Base-by-base conservation (phyloP, 306 rosid species). In the Ochetophila trinervis region DNA sequence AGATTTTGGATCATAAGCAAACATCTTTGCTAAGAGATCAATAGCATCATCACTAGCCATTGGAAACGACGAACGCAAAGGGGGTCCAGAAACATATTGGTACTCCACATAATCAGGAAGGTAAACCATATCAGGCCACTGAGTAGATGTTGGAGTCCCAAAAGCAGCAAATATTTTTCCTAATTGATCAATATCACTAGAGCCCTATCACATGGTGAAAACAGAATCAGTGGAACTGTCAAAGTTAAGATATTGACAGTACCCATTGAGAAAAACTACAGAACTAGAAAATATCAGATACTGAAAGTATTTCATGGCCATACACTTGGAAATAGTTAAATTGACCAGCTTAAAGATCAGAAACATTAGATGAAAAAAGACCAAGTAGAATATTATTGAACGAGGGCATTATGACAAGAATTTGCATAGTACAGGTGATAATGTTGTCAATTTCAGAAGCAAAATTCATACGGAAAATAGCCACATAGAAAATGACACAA, bases 71-170 rank as follows among this genome's bases (percentile, higher is more conserved):
- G 97, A 83, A 17, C 96, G 91, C 74, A 90, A 57, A 72, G 95
- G 85, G 4, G 96, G 89, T 40, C 97, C 82, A 66, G 95, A 90
- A 79, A 83, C 99, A 35, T 69, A 83, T 85, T 90, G 97, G 76
- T 88, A 93, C 79, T 93, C 99, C 70, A 93, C 96, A 74, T 90
- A 93, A 86, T 93, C 97, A 57, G 96, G 95, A 65, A 93, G 95
- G 71, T 72, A 88, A 40, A 83, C 70, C 82, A 93, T 83, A 80
- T 93, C 99, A 68, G 97, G 83, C 97, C 99, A 93, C 75, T 90
- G 99, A 68, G 96, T 79, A 79, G 88, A 66, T 52, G 96, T 76
- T 57, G 99, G 97, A 63, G 99, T 90, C 69, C 99, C 97, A 80
- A 90, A 88, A 55, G 97, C 97, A 17, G 91, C 90, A 62, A 93